phyloP scores from a whole-genome alignment of 305 asterid genomes.

The Striga hermonthica region DNA sequence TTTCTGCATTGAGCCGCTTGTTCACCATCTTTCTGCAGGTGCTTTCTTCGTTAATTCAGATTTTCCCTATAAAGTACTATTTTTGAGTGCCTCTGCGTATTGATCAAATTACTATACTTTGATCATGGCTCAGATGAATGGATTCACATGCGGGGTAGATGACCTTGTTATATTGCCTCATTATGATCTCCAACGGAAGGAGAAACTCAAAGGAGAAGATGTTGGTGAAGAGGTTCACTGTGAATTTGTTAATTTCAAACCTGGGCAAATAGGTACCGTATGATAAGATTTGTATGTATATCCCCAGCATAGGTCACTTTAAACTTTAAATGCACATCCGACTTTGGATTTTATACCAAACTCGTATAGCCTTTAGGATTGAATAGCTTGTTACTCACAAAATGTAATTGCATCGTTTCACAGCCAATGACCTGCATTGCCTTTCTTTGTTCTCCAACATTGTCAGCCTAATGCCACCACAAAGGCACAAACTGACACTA shows the following conservation, averaged over 20 bases:
- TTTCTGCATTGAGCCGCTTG: constrained; percentile 85
- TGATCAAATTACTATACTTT: constrained; percentile 21
- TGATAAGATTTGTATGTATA: background rate
- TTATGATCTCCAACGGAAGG: constrained; percentile 73
- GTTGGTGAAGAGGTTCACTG: constrained; percentile 97
- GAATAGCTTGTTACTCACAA: no score
- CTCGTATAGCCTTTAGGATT: no score
- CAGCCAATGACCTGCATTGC: no score
- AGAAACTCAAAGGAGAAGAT: constrained; percentile 86
- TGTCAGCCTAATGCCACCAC: no score
- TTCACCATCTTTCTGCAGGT: constrained; percentile 94
- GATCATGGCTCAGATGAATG: constrained; percentile 57
- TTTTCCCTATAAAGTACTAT: constrained; percentile 17
- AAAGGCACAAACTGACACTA: no score
- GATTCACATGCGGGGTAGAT: constrained; percentile 95
- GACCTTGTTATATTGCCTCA: constrained; percentile 86
- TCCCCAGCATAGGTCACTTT: background rate
- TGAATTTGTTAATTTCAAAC: constrained; percentile 73
- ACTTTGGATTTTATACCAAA: no score
- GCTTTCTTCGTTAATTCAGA: constrained; percentile 29
- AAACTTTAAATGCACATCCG: no score
- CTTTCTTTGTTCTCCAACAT: no score
- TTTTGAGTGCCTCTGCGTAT: constrained; percentile 8
- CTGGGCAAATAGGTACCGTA: constrained; percentile 73
- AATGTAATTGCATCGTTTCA: no score